Conservation (phyloP, 257 asterid species). For the Striga asiatica region DNA sequence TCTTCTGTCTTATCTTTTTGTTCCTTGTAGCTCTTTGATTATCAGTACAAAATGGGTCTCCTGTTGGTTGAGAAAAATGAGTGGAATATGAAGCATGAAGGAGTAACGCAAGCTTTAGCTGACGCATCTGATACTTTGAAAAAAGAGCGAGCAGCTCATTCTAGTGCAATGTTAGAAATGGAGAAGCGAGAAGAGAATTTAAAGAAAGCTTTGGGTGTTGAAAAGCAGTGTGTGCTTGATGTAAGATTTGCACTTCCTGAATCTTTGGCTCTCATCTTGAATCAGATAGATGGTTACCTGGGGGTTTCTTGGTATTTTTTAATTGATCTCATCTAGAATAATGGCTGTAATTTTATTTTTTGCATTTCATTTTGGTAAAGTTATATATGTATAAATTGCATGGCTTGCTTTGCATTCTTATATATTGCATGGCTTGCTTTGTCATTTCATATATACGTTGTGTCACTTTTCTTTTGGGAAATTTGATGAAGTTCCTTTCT, state of each 20-base stretch:
- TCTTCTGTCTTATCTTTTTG: slow-evolving; percentile 1
- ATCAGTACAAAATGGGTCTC: slow-evolving; percentile 94
- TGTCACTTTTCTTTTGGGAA: too few relatives aligned
- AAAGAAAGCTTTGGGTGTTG: slow-evolving; percentile 87
- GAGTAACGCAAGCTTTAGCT: slow-evolving; percentile 40
- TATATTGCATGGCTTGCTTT: too few relatives aligned
- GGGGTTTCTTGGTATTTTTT: too few relatives aligned
- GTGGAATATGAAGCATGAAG: slow-evolving; percentile 71
- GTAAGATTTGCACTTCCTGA: slow-evolving; percentile 35
- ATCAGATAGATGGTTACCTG: background rate
- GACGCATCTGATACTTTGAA: slow-evolving; percentile 46
- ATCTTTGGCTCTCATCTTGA: background rate
- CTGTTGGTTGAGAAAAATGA: slow-evolving; percentile 89
- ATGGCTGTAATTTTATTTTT: background rate
- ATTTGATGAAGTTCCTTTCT: background rate
- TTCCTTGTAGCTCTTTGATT: slow-evolving; percentile 68
- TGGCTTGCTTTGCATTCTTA: too few relatives aligned
- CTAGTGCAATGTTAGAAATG: slow-evolving; percentile 60
- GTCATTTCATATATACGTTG: too few relatives aligned
- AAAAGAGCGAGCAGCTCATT: slow-evolving; percentile 62
- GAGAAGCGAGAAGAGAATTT: slow-evolving; percentile 87
- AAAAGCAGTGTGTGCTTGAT: slow-evolving; percentile 78
- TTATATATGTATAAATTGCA: too few relatives aligned
- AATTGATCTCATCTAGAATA: background rate
- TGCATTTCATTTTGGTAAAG: too few relatives aligned